These are phyloP conservation scores for Termitomyces sp. DNA, from an alignment of 768 basidiomycete species.

Conservation along the genomic window DNA sequence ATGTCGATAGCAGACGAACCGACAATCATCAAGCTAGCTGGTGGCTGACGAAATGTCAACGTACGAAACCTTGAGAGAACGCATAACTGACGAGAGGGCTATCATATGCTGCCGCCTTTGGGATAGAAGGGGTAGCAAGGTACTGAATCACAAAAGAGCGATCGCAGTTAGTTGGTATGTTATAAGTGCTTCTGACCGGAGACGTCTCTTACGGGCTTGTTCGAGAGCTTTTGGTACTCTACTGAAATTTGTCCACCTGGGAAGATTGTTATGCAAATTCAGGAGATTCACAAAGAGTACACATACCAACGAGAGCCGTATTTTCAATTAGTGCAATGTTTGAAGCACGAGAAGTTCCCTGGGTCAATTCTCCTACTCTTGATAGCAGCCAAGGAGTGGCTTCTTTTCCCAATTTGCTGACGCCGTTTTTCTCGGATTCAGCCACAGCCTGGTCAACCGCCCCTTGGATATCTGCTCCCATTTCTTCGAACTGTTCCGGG, in stretches of 20 bases:
- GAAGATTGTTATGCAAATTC: conserved; percentile 3
- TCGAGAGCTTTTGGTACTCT: conserved; percentile 55
- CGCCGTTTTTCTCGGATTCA: conserved; percentile 78
- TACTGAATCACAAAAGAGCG: neutral
- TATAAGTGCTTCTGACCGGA: conserved; percentile 3
- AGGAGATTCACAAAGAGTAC: neutral
- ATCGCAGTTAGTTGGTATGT: neutral
- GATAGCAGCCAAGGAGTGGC: conserved; percentile 92
- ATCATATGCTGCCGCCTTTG: neutral
- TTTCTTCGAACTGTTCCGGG: conserved; percentile 63
- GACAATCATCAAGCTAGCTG: conserved; percentile 59
- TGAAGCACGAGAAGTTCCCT: conserved; percentile 63
- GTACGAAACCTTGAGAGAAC: neutral
- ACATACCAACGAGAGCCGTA: conserved; percentile 74
- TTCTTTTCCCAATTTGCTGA: conserved; percentile 79
- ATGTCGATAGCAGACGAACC: conserved; percentile 92
- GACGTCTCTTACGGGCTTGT: conserved; percentile 26
- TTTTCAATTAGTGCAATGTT: conserved; percentile 91
- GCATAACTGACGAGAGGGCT: conserved; percentile 5
- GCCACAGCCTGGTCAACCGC: conserved; percentile 79
- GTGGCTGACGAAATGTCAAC: conserved; percentile 15
- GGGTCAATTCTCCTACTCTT: conserved; percentile 75
- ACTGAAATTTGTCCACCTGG: conserved; percentile 76
- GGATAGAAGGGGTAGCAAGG: neutral
- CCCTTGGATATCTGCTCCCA: conserved; percentile 64